Evolutionary conservation across 495 filamentous ascomycete genomes (phyloP), one percentile per base, ranked within the genome.

Genomic region (Staphylotrichum longicolle): DNA sequence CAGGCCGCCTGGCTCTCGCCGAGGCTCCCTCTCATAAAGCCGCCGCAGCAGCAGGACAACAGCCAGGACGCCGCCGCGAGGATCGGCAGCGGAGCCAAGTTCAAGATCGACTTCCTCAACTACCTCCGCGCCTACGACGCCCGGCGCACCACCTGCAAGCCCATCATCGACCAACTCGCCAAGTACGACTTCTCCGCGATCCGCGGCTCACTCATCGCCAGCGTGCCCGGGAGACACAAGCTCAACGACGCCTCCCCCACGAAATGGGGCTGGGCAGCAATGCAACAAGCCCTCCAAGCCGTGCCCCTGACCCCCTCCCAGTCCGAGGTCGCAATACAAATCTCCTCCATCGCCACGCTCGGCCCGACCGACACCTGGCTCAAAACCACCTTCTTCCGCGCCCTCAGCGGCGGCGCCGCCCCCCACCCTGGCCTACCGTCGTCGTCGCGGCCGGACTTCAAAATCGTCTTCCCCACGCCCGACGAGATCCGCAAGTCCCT

Each of bases 1-100:
- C 91, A 97, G 68, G 91, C 86, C 2, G 83, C 87, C 27, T 97
- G 92, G 92, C 78, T 76, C 35, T 93, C 91, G 7, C 91, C 91
- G 20, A 71, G 86, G 0, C 84, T 96, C 7, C 88, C 89, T 7
- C 72, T 71, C 40, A 54, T 63, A 10, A 37, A 60, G 37, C 15
- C 58, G 6, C 30, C 60, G 3, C 32, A 65, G 37, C 20, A 27
- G 34, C 61, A 51, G 35, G 30, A 9, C 5, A 30, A 7, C 5
- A 47, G 32, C 60, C 54, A 33, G 27, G 53, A 58, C n/a, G 52
- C 54, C 14, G 52, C 54, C 14, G 46, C 49, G 3, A 40, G 44
- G 33, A 70, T 85, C 11, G 89, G 87, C 0, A 83, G 78, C 49
- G 91, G 93, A 1, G 64, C 75, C 8, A 80, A 82, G 14, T 96